Base-by-base conservation (phyloP, 768 basidiomycete species). In the Coprinopsis marcescibilis region DNA sequence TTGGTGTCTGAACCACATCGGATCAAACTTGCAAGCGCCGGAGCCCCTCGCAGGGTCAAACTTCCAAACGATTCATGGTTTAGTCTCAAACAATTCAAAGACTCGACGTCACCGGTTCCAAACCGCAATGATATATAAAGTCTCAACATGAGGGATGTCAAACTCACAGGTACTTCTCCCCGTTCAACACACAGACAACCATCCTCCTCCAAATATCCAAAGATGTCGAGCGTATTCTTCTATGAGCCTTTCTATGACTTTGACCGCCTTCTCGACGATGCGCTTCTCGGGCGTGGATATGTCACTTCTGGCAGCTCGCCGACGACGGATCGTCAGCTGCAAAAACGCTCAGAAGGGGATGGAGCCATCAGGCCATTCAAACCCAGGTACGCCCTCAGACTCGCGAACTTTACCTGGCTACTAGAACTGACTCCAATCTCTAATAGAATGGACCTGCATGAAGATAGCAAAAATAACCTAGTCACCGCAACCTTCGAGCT, bases 401-500 rank as follows among this genome's bases (percentile, higher is more conserved):
- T 36, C 20, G 35, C 41, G 30, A 8, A 8, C 8, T 32, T 32
- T n/a, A n/a, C 8, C n/a, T 8, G 10, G 30, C 30, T n/a, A 32
- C 30, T 8, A n/a, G 8, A 32, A n/a, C 35, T 37, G 35, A 37
- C 35, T 11, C 11, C 7, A 32, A 8, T n/a, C 8, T 19, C 15
- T 29, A 3, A 40, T 50, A 66, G 78, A 51, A 72, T 80, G 65
- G 70, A 81, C 51, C 45, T 81, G 2, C 63, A 71, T 43, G 75
- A 77, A 54, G 64, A 70, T 40, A 52, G 63, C 13, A 64, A 68
- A 1, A 54, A 56, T 21, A 74, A 75, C 55, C 55, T 58, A 26
- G 70, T 78, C 36, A 74, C 71, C 1, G 78, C 77, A 33, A 58
- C 66, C 13, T 76, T 80, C 52, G 78, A 80, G 52, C 59, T 80